Base-by-base conservation (phyloP, 2,329 filamentous ascomycete species). In the Rhynchosporium graminicola region DNA sequence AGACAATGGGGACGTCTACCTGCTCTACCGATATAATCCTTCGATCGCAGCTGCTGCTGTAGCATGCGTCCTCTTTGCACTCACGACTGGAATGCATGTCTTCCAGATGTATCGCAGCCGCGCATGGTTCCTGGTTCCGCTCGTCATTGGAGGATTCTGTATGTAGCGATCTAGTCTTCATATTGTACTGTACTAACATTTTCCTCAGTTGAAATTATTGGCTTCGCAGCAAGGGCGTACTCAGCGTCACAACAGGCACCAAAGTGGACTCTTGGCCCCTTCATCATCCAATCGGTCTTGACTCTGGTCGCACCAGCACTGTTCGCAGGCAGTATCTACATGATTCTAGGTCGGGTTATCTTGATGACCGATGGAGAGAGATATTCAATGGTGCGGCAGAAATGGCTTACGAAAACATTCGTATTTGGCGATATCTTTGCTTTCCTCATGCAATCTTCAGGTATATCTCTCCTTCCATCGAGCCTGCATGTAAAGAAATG, bases 51-150 rank as follows among this genome's bases (percentile, higher is more conserved):
- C 13, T 12, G 50, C 50, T 3, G n/a, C 33, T 28, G 36, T 54
- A 13, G 4, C 50, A 40, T 40, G 15, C 7, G 33, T 10, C 1
- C 9, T 54, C 6, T 54, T 54, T 28, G 50, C 50, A 15, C 4
- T 40, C 3, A 20, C 26, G 8, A 54, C 50, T 4, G 36, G n/a
- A n/a, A 9, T 74, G 0, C 80, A 82, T 60, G 59, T 67, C 20
- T 75, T 68, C 31, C 74, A 77, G 48, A 66, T 81, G 46, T n/a
- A 77, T 31, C 69, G 69, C n/a, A 74, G 74, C 1, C 73, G 74
- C n/a, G 77, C 77, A 0, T 82, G 78, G 78, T 83, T 80, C 68
- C 77, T 82, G 65, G 77, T 79, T 3, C 78, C 82, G 0, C 78
- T 84, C 50, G 65, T 80, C 4, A 67, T 83, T 10, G 81, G 81